phyloP scores from a whole-genome alignment of 495 filamentous ascomycete species.

The Xylaria acuta region DNA sequence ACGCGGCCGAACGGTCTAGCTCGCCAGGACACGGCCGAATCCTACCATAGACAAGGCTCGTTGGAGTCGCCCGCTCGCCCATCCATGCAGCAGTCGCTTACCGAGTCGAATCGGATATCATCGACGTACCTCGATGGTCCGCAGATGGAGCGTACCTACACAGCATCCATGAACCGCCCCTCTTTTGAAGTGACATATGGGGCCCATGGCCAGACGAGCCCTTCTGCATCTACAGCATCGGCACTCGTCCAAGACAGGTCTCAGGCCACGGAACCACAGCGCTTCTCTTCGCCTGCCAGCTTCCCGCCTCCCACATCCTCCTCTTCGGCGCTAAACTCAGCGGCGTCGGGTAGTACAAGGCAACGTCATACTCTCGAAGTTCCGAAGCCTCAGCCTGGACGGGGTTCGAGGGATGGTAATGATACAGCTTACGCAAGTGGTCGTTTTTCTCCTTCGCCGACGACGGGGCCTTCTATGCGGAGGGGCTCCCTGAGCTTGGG shows the following conservation, averaged over 20 bases:
- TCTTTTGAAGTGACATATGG: conserved; percentile 27
- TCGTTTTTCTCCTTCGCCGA: conserved; percentile 79
- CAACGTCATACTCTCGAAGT: conserved; percentile 94
- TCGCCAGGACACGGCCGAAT: conserved; percentile 35
- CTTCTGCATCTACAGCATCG: conserved; percentile 41
- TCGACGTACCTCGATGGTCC: conserved; percentile 40
- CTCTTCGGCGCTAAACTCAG: conserved; percentile 49
- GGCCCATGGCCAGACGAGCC: conserved; percentile 30
- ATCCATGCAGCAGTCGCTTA: conserved; percentile 42
- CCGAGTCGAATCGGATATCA: conserved; percentile 44
- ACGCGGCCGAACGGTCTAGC: conserved; percentile 27
- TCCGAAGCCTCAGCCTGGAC: conserved; percentile 60
- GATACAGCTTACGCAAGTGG: conserved; percentile 74
- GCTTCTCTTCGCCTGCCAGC: conserved; percentile 77
- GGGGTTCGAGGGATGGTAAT: conserved; percentile 62
- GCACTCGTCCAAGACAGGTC: conserved; percentile 15
- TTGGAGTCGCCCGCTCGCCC: conserved; percentile 37
- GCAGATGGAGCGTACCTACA: conserved; percentile 37
- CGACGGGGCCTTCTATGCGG: conserved; percentile 52
- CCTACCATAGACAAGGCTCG: conserved; percentile 36
- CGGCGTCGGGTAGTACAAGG: conserved; percentile 58
- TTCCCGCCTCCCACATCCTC: conserved; percentile 57
- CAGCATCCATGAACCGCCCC: conserved; percentile 26
- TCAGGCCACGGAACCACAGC: conserved; percentile 53
- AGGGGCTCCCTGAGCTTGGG: conserved; percentile 83